Base-by-base conservation (phyloP, 768 basidiomycete species). In the Trametes maxima region DNA sequence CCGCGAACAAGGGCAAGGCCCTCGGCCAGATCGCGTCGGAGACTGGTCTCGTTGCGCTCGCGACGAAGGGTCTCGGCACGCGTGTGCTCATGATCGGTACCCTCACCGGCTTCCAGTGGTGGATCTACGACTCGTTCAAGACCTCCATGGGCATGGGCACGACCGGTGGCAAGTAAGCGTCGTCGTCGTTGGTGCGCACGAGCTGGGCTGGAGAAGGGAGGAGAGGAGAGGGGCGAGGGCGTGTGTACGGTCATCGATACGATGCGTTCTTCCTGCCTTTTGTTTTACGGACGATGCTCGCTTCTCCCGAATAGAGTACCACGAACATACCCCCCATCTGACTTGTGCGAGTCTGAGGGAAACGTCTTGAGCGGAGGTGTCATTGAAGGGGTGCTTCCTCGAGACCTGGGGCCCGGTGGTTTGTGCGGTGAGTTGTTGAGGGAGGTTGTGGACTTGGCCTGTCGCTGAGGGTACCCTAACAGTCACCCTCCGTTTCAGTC, bases 101-200 rank as follows among this genome's bases (percentile, higher is more conserved):
- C 60, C 62, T 70, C 59, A 81, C 77, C 79, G 92, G 90, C 70
- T 91, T 91, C 89, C 89, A 92, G 81, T 92, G 90, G 91, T 93
- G 92, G 90, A 92, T 94, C 76, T 94, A 94, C 74, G 93, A 94
- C 73, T 79, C 84, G 52, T 94, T 93, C 85, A 94, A 94, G 82
- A 60, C 83, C 24, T 73, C 87, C 54, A 89, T 93, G 88, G 91
- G 91, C 70, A 80, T 93, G 75, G 91, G 91, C 62, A 93, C 91
- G 55, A 92, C 91, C 39, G 91, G 91, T 79, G 91, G 91, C 75
- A 93, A 93, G 78, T 93, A 88, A 76, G 76, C 65, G 77, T 19
- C 19, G 39, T 11, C 10, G 2, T 1, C 25, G 2, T 1, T 17
- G 14, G 42, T 25, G 35, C 36, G 33, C 19, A 17, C 44, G 25